These are phyloP conservation scores for Monosporascus sp. DNA, from an alignment of 2,329 filamentous ascomycete genomes.

Conservation along the genomic window DNA sequence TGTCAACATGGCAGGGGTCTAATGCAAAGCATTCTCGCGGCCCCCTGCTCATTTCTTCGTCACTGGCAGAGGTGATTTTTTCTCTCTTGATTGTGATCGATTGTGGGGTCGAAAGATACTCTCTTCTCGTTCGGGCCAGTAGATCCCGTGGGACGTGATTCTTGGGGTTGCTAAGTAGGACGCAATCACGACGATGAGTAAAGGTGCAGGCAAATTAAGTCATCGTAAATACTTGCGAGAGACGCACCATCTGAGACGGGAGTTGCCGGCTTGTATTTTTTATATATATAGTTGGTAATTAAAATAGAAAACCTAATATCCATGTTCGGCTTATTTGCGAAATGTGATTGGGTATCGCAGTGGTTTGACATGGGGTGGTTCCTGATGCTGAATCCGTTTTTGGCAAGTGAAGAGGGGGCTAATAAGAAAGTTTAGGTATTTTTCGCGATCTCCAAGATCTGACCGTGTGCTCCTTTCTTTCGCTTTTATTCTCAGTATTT, in stretches of 20 bases:
- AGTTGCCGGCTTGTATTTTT: too few species aligned
- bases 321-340: neutral
- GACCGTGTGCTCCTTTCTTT: neutral
- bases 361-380: neutral
- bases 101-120: neutral
- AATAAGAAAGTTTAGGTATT: neutral
- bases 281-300: neutral
- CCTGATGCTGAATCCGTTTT: neutral
- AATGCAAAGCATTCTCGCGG: neutral
- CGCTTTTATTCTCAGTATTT: neutral
- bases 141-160: neutral
- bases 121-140: neutral
- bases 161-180: neutral
- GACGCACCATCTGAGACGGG: neutral
- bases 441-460: neutral
- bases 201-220: too few species aligned
- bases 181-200: neutral
- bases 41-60: neutral
- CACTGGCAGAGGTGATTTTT: neutral
- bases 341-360: neutral
- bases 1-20: neutral
- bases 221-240: neutral
- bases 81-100: neutral
- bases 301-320: neutral
- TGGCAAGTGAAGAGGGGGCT: neutral